phyloP scores from a whole-genome alignment of 2,329 filamentous ascomycete species.

The Niveomyces coronatus region DNA sequence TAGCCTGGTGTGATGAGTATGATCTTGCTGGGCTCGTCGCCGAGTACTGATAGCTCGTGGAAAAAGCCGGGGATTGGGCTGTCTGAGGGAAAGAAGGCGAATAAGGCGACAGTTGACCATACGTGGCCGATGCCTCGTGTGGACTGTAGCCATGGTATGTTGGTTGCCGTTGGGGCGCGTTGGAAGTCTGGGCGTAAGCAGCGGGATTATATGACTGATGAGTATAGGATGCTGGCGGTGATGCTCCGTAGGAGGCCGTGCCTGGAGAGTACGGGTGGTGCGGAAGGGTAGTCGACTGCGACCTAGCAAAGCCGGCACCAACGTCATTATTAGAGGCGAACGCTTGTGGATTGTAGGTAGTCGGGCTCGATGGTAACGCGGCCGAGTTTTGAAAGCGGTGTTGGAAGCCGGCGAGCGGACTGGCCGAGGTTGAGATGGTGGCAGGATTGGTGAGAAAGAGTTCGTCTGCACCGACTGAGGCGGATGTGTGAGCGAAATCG shows the following conservation, averaged over 20 bases:
- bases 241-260: constrained; percentile 24
- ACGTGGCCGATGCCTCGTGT: constrained; percentile 34
- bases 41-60: constrained; percentile 31
- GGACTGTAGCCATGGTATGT: constrained; percentile 38
- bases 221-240: constrained; percentile 35
- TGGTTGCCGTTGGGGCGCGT: constrained; percentile 38
- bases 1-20: constrained; percentile 16
- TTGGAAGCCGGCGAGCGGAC: constrained; percentile 41
- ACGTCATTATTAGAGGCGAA: constrained; percentile 31
- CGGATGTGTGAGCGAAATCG: constrained; percentile 13
- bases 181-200: constrained; percentile 39
- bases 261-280: constrained; percentile 34
- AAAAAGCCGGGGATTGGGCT: constrained; percentile 19
- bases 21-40: constrained; percentile 26
- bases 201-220: constrained; percentile 49
- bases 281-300: constrained; percentile 41
- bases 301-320: constrained; percentile 25
- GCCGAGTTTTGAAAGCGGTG: constrained; percentile 38
- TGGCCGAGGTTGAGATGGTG: constrained; percentile 16
- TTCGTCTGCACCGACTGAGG: constrained; percentile 39
- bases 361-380: constrained; percentile 34
- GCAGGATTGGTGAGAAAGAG: constrained; percentile 48
- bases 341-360: constrained; percentile 61
- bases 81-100: constrained; percentile 18
- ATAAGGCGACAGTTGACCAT: constrained; percentile 29